Percentiles rank a stretch among this genome's conserved stretches.
phyloP scores from a whole-genome alignment of 2,329 filamentous ascomycete species.

The Fusarium pseudocircinatum region DNA sequence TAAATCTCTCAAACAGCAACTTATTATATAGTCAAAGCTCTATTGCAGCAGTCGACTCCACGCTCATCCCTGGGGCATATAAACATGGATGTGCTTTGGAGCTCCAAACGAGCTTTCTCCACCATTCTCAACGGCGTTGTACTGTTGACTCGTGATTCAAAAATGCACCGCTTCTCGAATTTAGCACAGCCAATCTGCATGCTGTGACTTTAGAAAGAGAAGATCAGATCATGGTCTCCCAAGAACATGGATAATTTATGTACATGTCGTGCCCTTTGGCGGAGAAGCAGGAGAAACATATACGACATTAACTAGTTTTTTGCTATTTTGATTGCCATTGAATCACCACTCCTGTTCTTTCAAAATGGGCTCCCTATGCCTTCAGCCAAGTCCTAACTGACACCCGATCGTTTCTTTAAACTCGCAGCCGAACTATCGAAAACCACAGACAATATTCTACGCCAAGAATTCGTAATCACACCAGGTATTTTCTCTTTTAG shows the following conservation, averaged over 20 bases:
- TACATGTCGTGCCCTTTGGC: background rate
- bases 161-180: constrained; percentile 24
- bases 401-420: background rate
- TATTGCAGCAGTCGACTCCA: constrained; percentile 16
- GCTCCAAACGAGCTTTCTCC: constrained; percentile 30
- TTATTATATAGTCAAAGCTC: background rate
- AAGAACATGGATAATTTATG: background rate
- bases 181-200: background rate
- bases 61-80: constrained; percentile 26
- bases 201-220: background rate
- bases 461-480: constrained; percentile 1
- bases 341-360: constrained; percentile 5
- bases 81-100: constrained; percentile 11
- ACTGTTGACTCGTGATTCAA: constrained; percentile 26
- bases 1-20: constrained; percentile 17
- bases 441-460: background rate
- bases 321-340: background rate
- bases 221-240: constrained; percentile 30
- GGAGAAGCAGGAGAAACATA: background rate
- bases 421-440: background rate
- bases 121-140: constrained; percentile 19
- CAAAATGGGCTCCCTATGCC: background rate
- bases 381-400: background rate
- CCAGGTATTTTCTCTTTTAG: constrained; percentile 2
- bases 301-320: background rate